These are phyloP conservation scores for Metarhizium sp. DNA, from an alignment of 2,329 filamentous ascomycete genomes.

Conservation along the genomic window DNA sequence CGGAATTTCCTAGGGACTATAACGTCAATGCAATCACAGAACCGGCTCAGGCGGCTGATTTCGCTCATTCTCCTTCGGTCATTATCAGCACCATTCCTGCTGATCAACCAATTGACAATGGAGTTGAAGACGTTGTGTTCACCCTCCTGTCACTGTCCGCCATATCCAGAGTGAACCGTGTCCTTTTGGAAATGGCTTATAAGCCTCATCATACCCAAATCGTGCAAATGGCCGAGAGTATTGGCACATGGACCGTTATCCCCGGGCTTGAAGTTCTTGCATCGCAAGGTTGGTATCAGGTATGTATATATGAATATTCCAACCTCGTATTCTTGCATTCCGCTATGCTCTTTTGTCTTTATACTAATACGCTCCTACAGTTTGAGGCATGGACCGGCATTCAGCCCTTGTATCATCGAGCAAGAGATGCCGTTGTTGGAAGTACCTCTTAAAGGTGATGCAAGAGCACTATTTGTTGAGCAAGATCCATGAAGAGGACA, in stretches of 20 bases:
- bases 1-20: conserved; percentile 66
- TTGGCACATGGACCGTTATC: conserved; percentile 68
- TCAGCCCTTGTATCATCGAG: conserved; percentile 60
- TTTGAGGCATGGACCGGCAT: conserved; percentile 83
- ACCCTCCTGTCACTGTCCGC: conserved; percentile 35
- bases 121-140: conserved; percentile 56
- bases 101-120: conserved; percentile 68
- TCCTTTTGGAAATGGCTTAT: conserved; percentile 93
- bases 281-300: conserved; percentile 83
- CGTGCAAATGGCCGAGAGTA: conserved; percentile 72
- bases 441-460: background rate
- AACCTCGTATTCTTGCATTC: background rate
- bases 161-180: conserved; percentile 30
- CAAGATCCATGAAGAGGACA: too few species aligned
- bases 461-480: too few species aligned
- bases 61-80: conserved; percentile 48
- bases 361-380: conserved; percentile 25
- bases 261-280: conserved; percentile 83
- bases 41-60: conserved; percentile 36
- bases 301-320: conserved; percentile 28
- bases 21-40: conserved; percentile 53
- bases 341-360: background rate
- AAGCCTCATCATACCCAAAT: conserved; percentile 75
- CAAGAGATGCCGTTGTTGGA: conserved; percentile 50
- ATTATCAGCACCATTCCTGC: conserved; percentile 88